Evolutionary conservation across 768 basidiomycete genomes (phyloP), one percentile per base, ranked within the genome.

Genomic region (Boletus insuetus): DNA sequence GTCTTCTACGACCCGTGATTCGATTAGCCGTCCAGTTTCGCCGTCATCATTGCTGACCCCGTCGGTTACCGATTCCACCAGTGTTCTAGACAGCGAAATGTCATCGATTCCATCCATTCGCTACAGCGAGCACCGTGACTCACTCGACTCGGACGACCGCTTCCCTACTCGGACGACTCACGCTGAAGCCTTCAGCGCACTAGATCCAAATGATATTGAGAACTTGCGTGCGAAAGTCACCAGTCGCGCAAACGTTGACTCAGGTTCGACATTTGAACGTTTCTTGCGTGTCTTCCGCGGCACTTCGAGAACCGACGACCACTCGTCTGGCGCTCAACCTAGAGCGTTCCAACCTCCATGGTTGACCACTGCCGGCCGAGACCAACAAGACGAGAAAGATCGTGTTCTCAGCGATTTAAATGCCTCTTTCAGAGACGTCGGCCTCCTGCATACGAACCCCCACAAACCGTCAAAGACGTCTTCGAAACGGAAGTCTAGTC

Each of bases 351-450:
- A 67, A 10, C 80, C 80, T 16, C 80, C 80, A 8, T 93, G 90
- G 91, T 70, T 91, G 49, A 78, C 77, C 37, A 77, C 87, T 53
- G 80, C 83, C 9, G 79, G 84, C 3, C 80, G 87, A 42, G 77
- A 78, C 43, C 80, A 82, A 66, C 82, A 84, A 53, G 89, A 91
- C 65, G 82, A 84, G 56, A 80, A 83, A 13, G 82, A 85, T 62
- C 80, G 82, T 46, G 82, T 86, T 26, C 82, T 90, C 50, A 80
- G 82, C 52, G 86, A 84, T 59, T 71, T 93, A 26, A 85, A 85
- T 57, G 79, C 80, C 56, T 89, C 88, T 4, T 92, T 93, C 74
- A 83, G 84, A 68, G 88, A 87, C 50, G 90, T 91, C 24, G 90
- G 90, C 5, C 68, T 93, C 16, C 69, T 92, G 17, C 89, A 89